Evolutionary conservation across 345 rosid genomes (phyloP).

Genomic region (Populus davidiana): DNA sequence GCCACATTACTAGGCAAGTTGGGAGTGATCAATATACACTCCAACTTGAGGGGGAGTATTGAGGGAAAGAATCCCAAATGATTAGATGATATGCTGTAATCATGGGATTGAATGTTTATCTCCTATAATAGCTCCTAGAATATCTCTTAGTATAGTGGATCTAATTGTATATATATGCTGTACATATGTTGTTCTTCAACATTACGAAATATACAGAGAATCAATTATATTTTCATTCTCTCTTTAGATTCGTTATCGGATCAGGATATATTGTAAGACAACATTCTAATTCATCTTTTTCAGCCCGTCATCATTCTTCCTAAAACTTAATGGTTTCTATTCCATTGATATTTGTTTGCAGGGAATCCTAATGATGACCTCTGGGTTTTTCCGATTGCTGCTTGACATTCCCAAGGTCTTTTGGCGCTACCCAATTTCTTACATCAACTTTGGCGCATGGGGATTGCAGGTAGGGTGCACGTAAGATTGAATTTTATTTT

Average conservation of each 20-base stretch:
- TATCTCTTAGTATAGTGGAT: too few relatives aligned
- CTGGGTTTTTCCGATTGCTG: slow-evolving; percentile 44
- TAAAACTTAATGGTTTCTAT: not conserved
- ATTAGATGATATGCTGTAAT: too few relatives aligned
- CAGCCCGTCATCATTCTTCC: not conserved
- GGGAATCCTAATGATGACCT: slow-evolving; percentile 51
- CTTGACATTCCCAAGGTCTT: slow-evolving; percentile 47
- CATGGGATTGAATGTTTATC: too few relatives aligned
- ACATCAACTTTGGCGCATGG: slow-evolving; percentile 49
- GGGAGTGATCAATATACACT: too few relatives aligned
- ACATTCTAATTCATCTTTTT: not conserved
- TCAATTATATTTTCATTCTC: too few relatives aligned
- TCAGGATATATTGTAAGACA: slow-evolving; percentile 49
- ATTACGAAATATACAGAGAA: too few relatives aligned
- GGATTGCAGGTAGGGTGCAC: slow-evolving; percentile 40
- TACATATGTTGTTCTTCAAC: too few relatives aligned
- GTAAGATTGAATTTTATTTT: not conserved
- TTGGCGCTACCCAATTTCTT: slow-evolving; percentile 55
- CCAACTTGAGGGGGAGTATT: too few relatives aligned
- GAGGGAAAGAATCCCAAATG: too few relatives aligned
- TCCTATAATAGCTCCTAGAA: too few relatives aligned
- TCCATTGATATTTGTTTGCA: slow-evolving; percentile 9
- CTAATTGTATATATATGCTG: too few relatives aligned
- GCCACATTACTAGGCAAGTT: too few relatives aligned
- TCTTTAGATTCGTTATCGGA: slow-evolving; percentile 45